Percentiles rank a stretch among this genome's conserved stretches.
These are phyloP conservation scores for Geranomyces variabilis DNA, from an alignment of 192 early-diverging fungal species.

Conservation along the genomic window DNA sequence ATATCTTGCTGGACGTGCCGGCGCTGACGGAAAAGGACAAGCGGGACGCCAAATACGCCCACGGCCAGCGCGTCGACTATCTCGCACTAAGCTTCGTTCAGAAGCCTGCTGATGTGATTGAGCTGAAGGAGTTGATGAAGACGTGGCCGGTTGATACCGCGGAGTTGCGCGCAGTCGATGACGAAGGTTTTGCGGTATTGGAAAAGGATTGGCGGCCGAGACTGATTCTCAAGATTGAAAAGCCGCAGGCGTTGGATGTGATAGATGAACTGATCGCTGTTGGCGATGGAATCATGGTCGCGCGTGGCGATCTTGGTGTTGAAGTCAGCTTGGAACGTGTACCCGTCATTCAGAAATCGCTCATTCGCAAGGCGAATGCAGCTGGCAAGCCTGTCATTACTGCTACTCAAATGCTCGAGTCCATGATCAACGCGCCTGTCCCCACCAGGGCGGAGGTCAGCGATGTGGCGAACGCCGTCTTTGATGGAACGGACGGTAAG, in stretches of 20 bases:
- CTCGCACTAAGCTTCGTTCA: conserved; percentile 59
- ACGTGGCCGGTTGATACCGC: conserved; percentile 24
- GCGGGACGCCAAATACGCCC: conserved; percentile 51
- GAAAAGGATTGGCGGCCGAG: conserved; percentile 50
- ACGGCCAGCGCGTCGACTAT: conserved; percentile 52
- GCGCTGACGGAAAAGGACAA: conserved; percentile 63
- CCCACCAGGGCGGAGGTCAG: conserved; percentile 63
- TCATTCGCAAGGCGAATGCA: conserved; percentile 57
- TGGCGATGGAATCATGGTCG: conserved; percentile 64
- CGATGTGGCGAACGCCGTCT: conserved; percentile 64
- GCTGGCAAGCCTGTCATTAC: conserved; percentile 60
- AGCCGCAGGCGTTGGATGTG: conserved; percentile 54
- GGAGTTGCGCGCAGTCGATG: conserved; percentile 53
- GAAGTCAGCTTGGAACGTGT: conserved; percentile 56
- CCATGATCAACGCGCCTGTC: conserved; percentile 55
- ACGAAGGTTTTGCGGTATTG: neutral
- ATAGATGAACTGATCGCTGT: conserved; percentile 58
- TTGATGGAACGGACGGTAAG: conserved; percentile 49
- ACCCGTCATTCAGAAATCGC: conserved; percentile 59
- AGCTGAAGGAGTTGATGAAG: conserved; percentile 48
- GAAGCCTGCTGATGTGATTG: conserved; percentile 50
- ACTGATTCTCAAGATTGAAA: conserved; percentile 64
- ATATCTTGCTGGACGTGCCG: conserved; percentile 52
- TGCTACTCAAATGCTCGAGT: conserved; percentile 64
- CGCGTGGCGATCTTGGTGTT: conserved; percentile 61